Conservation (phyloP, 768 basidiomycete species). For the Mrakia blollopis region DNA sequence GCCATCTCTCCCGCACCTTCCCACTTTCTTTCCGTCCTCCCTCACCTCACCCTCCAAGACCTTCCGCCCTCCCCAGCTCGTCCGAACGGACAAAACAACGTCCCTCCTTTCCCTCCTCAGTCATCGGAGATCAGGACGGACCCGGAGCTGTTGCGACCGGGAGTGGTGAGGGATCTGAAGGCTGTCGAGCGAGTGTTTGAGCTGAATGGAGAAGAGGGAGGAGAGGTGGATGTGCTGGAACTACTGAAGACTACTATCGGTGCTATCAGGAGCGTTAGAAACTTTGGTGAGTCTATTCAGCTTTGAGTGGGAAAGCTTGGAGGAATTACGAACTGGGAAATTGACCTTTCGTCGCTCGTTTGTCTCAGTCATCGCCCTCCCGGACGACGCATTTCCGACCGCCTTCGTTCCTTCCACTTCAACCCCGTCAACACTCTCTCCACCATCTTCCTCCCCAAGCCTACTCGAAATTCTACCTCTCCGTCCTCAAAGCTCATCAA, state of each 20-base stretch:
- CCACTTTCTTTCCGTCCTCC: not conserved
- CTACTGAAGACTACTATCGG: constrained; percentile 72
- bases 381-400: constrained; percentile 51
- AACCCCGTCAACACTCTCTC: not conserved
- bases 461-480: not conserved
- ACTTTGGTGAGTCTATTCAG: constrained; percentile 49
- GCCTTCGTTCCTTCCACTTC: not conserved
- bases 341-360: not conserved
- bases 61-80: constrained; percentile 46
- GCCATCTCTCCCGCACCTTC: constrained; percentile 35
- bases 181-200: constrained; percentile 51
- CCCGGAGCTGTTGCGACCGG: constrained; percentile 69
- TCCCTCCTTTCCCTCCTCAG: constrained; percentile 54
- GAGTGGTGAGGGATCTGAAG: constrained; percentile 68
- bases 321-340: no score
- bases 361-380: constrained; percentile 64
- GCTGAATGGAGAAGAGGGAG: not conserved
- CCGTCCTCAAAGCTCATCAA: constrained; percentile 11
- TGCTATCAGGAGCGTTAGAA: constrained; percentile 74
- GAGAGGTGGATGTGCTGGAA: constrained; percentile 59
- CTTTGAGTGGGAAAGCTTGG: not conserved
- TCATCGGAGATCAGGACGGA: constrained; percentile 48
- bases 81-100: constrained; percentile 45
- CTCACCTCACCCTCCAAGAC: constrained; percentile 11
- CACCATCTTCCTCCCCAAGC: constrained; percentile 9